Conservation (phyloP, 169 alveolate genomes). For the Plasmodium vivax region DNA sequence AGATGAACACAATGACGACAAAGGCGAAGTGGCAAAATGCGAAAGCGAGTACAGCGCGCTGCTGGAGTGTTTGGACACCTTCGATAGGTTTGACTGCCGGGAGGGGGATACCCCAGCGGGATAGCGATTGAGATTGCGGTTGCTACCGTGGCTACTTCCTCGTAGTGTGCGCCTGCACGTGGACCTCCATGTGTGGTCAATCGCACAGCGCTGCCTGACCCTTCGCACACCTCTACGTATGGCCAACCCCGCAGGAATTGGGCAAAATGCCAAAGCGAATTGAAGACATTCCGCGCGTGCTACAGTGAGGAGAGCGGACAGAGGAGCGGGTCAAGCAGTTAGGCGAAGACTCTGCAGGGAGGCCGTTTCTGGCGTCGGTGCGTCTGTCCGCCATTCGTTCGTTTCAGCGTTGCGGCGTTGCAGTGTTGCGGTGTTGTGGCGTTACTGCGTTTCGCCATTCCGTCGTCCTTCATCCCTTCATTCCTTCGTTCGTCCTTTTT, state of each 20-base stretch:
- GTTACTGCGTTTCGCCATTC: not conserved
- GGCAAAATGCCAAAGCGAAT: conserved; percentile 79
- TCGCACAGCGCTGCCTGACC: too few species aligned
- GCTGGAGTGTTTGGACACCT: conserved; percentile 77
- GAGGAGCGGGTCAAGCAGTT: not conserved
- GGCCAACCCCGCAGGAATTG: conserved; percentile 64
- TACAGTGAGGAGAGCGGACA: not conserved
- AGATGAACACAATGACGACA: conserved; percentile 76
- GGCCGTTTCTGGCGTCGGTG: not conserved
- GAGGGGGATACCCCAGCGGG: not conserved
- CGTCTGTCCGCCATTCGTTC: not conserved
- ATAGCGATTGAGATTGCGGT: too few species aligned
- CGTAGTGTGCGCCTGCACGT: not conserved
- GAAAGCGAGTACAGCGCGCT: conserved; percentile 74
- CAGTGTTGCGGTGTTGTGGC: not conserved
- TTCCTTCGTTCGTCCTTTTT: too few species aligned
- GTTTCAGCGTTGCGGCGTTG: not conserved
- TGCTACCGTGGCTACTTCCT: not conserved
- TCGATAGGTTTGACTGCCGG: conserved; percentile 73
- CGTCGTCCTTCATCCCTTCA: not conserved
- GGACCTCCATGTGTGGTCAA: not conserved
- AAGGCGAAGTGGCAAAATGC: conserved; percentile 78
- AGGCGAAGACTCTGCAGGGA: not conserved
- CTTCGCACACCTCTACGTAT: not conserved
- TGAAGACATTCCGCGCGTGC: conserved; percentile 38